Evolutionary conservation across 2,329 filamentous ascomycete species (phyloP).

Genomic region (Penicillium janthinellum): DNA sequence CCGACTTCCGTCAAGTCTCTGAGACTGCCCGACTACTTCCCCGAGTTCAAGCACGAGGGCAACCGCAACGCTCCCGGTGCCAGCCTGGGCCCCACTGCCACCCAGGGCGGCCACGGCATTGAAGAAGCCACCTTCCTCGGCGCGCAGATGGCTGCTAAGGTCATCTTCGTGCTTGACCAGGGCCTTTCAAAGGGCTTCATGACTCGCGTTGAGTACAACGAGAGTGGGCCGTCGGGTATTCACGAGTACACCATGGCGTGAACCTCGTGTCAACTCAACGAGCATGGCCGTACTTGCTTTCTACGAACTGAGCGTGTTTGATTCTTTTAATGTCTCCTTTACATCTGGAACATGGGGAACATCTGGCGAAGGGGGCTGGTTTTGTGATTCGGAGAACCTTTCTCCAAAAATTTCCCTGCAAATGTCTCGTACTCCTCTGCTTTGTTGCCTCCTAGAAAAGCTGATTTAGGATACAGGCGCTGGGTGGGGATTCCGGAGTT

Average conservation of each 20-base stretch:
- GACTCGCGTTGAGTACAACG: constrained; percentile 68
- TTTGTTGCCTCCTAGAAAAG: constrained; percentile 27
- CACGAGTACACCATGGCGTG: constrained; percentile 55
- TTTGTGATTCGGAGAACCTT: constrained; percentile 6
- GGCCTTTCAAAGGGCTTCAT: constrained; percentile 69
- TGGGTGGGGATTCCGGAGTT: constrained; percentile 28
- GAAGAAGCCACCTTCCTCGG: constrained; percentile 88
- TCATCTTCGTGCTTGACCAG: constrained; percentile 69
- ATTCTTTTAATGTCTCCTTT: neutral
- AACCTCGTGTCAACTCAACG: neutral
- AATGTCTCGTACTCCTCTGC: constrained; percentile 25
- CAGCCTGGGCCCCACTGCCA: constrained; percentile 41
- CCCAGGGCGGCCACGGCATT: constrained; percentile 49
- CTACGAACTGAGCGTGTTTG: constrained; percentile 16
- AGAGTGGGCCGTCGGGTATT: constrained; percentile 65
- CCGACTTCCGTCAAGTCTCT: constrained; percentile 82
- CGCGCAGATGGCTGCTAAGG: constrained; percentile 80
- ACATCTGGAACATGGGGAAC: neutral
- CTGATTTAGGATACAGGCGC: constrained; percentile 20
- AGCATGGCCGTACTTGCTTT: constrained; percentile 12
- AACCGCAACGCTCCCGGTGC: constrained; percentile 38
- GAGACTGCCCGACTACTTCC: constrained; percentile 78
- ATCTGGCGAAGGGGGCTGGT: constrained; percentile 16
- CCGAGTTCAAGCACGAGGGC: constrained; percentile 80
- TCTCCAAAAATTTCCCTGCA: constrained; percentile 8